A percentile compares a stretch with the other conserved stretches of the same genome.
These are phyloP conservation scores for Primulina tabacum DNA, from an alignment of 257 asterid genomes.

Conservation along the genomic window DNA sequence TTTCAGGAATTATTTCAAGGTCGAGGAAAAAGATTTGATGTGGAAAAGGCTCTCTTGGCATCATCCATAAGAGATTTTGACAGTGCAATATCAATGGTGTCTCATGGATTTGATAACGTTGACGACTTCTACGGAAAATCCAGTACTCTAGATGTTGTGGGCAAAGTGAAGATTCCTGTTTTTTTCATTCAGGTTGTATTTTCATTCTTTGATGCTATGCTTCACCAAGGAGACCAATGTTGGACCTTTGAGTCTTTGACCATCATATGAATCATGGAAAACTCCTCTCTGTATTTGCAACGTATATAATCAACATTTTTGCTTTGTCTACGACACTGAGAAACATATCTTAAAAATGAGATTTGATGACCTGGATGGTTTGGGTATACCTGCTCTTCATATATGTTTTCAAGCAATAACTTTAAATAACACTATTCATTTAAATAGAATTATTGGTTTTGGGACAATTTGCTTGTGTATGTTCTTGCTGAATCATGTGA, in stretches of 20 bases:
- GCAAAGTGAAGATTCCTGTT: slow-evolving; percentile 84
- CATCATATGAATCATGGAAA: not conserved
- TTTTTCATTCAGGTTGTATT: slow-evolving; percentile 80
- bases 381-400: not conserved
- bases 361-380: not conserved
- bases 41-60: slow-evolving; percentile 70
- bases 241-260: not conserved
- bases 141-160: slow-evolving; percentile 71
- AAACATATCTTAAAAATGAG: not conserved
- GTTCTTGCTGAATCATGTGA: not conserved
- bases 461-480: slow-evolving; percentile 10
- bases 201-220: slow-evolving; percentile 19
- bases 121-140: slow-evolving; percentile 79
- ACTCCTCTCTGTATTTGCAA: not conserved
- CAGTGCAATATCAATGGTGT: slow-evolving; percentile 75
- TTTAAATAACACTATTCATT: not conserved
- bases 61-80: slow-evolving; percentile 79
- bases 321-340: not conserved
- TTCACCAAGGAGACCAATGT: not conserved
- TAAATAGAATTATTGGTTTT: not conserved
- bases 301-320: not conserved
- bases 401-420: not conserved
- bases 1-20: slow-evolving; percentile 93
- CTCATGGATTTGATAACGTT: slow-evolving; percentile 65
- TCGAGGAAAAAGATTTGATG: slow-evolving; percentile 76